A percentile compares a stretch with the other conserved stretches of the same genome.
Conservation (phyloP, 192 early-diverging fungal species). For the Chytriomyces confervae region DNA sequence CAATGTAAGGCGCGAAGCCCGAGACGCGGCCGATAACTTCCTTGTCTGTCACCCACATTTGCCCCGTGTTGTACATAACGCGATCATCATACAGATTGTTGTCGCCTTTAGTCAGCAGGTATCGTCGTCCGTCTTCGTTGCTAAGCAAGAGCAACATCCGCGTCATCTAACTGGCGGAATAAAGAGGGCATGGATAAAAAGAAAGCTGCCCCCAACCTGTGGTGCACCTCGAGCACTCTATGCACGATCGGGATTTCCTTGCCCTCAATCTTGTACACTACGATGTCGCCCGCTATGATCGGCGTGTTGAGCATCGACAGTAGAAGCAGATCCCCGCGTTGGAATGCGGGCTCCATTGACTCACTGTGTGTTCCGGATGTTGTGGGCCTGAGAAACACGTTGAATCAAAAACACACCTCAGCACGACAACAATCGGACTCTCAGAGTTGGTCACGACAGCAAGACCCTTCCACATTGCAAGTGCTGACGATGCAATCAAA, state of each 20-base stretch:
- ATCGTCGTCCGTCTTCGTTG: constrained; percentile 72
- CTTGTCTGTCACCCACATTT: constrained; percentile 91
- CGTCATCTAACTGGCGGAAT: neutral
- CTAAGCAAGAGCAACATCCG: neutral
- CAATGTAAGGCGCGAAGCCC: constrained; percentile 90
- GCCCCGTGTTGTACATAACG: constrained; percentile 78
- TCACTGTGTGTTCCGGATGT: constrained; percentile 57
- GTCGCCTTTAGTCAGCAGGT: constrained; percentile 95
- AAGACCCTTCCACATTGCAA: constrained; percentile 97
- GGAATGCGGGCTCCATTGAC: constrained; percentile 97
- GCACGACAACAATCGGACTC: constrained; percentile 95
- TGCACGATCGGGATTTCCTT: constrained; percentile 96
- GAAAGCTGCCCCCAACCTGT: constrained; percentile 59
- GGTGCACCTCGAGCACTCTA: constrained; percentile 91
- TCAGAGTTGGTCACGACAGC: constrained; percentile 86
- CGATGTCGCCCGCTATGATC: constrained; percentile 90
- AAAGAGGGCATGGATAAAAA: neutral
- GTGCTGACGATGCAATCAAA: constrained; percentile 89
- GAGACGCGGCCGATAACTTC: constrained; percentile 90
- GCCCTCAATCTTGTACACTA: constrained; percentile 89
- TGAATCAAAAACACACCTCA: constrained; percentile 64
- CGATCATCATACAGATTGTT: constrained; percentile 92
- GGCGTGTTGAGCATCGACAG: constrained; percentile 75
- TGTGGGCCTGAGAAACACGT: neutral
- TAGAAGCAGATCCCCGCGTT: constrained; percentile 91